phyloP scores from a whole-genome alignment of 2,329 filamentous ascomycete genomes.

The Truncatella angustata region DNA sequence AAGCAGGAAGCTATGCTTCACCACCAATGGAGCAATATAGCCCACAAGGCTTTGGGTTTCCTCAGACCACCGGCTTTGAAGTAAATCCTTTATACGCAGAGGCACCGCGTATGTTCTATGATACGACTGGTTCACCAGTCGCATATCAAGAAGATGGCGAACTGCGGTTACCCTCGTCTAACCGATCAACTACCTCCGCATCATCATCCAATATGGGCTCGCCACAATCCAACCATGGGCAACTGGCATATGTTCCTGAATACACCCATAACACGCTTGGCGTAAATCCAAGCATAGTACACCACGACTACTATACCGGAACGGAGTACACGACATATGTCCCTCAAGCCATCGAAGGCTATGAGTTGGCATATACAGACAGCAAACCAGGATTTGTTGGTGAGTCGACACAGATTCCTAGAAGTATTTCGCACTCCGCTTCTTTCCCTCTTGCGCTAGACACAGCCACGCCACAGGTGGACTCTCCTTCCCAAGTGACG shows the following conservation, averaged over 20 bases:
- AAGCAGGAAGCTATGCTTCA: conserved; percentile 23
- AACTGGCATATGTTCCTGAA: conserved; percentile 55
- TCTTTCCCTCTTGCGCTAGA: conserved; percentile 23
- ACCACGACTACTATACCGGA: conserved; percentile 51
- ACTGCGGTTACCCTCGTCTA: conserved; percentile 51
- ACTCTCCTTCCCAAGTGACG: conserved; percentile 22
- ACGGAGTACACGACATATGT: conserved; percentile 55
- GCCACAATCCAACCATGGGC: conserved; percentile 60
- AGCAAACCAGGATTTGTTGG: conserved; percentile 54
- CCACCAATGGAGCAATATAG: conserved; percentile 44
- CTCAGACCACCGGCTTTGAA: conserved; percentile 44
- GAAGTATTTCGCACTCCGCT: conserved; percentile 18
- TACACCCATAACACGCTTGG: conserved; percentile 56
- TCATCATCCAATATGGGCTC: conserved; percentile 67
- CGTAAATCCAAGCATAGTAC: conserved; percentile 63
- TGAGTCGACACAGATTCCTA: conserved; percentile 47
- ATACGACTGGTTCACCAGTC: conserved; percentile 45
- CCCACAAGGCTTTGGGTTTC: conserved; percentile 43
- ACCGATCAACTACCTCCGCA: conserved; percentile 61
- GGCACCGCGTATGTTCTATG: conserved; percentile 41
- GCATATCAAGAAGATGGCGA: conserved; percentile 51
- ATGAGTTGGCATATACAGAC: conserved; percentile 43
- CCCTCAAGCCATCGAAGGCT: conserved; percentile 46
- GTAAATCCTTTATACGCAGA: conserved; percentile 46
- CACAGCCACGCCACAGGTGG: conserved; percentile 23